Conservation (phyloP, 352 stramenopile species). For the Globisporangium nodosum region DNA sequence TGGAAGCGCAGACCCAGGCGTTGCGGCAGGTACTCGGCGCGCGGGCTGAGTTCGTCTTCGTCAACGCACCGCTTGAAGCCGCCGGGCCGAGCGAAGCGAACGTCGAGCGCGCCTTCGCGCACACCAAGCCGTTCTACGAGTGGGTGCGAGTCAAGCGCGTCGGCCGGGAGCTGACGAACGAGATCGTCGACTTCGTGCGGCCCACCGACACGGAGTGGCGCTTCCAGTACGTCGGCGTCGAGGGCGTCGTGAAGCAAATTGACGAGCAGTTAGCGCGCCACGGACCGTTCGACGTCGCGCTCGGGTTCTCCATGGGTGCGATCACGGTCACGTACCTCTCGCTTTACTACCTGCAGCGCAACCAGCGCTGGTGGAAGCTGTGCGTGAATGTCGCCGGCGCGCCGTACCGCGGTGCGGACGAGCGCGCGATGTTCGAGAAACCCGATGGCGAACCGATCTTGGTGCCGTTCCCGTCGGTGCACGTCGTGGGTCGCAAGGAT, state of each 20-base stretch:
- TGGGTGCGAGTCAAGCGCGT: conserved; percentile 36
- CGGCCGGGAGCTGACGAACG: conserved; percentile 14
- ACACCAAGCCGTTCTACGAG: conserved; percentile 71
- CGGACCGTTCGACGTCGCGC: conserved; percentile 66
- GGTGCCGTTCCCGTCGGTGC: conserved; percentile 45
- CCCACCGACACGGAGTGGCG: conserved; percentile 10
- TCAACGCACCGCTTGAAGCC: conserved; percentile 53
- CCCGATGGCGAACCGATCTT: conserved; percentile 27
- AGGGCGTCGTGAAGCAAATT: conserved; percentile 46
- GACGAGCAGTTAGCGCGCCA: conserved; percentile 46
- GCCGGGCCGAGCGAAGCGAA: conserved; percentile 49
- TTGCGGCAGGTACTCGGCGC: conserved; percentile 51
- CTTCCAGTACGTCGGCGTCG: conserved; percentile 23
- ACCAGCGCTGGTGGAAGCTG: conserved; percentile 48
- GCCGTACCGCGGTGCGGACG: conserved; percentile 23
- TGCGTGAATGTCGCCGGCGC: conserved; percentile 41
- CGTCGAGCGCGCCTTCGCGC: conserved; percentile 48
- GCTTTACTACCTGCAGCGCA: conserved; percentile 45
- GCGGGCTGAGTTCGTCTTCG: conserved; percentile 60
- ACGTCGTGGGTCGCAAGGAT: conserved; percentile 38
- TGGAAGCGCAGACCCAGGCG: conserved; percentile 57
- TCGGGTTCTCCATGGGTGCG: conserved; percentile 77
- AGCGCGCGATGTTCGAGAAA: conserved; percentile 39
- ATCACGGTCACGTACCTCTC: conserved; percentile 56
- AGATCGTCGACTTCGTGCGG: background rate